Evolutionary conservation across 345 rosid species (phyloP).

Genomic region (Aegle marmelos): DNA sequence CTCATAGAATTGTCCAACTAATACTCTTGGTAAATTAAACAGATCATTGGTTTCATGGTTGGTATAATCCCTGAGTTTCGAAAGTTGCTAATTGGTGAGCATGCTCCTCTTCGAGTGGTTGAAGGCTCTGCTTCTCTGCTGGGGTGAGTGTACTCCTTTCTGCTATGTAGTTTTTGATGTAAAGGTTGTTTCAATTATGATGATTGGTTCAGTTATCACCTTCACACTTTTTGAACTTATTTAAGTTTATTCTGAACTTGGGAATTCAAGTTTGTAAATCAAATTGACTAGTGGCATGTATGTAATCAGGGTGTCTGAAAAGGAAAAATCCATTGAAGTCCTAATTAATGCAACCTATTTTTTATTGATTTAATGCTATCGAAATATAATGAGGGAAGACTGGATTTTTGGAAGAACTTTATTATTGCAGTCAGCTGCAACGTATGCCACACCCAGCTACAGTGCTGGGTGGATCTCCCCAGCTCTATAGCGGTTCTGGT

Average conservation of each 20-base stretch:
- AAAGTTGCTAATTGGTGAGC: conserved; percentile 24
- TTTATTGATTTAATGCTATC: background rate
- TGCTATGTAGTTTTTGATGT: background rate
- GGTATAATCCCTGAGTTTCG: conserved; percentile 23
- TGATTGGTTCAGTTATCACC: background rate
- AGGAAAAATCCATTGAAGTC: too few species aligned
- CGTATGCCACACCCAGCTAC: too few species aligned
- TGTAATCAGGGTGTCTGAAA: background rate
- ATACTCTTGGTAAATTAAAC: background rate
- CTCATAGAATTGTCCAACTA: background rate
- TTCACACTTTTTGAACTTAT: background rate
- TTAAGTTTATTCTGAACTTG: background rate
- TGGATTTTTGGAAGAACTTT: background rate
- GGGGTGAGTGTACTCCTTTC: conserved; percentile 18
- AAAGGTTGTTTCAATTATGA: background rate
- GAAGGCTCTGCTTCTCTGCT: conserved; percentile 23
- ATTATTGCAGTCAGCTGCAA: too few species aligned
- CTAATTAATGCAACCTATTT: too few species aligned
- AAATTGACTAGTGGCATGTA: background rate
- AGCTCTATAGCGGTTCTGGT: too few species aligned
- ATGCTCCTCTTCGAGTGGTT: conserved; percentile 33
- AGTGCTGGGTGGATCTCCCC: too few species aligned
- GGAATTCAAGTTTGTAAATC: background rate
- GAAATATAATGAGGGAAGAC: background rate
- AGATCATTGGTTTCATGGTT: conserved; percentile 26